Base-by-base conservation (phyloP, 2,329 filamentous ascomycete genomes). In the Talaromyces sp. region DNA sequence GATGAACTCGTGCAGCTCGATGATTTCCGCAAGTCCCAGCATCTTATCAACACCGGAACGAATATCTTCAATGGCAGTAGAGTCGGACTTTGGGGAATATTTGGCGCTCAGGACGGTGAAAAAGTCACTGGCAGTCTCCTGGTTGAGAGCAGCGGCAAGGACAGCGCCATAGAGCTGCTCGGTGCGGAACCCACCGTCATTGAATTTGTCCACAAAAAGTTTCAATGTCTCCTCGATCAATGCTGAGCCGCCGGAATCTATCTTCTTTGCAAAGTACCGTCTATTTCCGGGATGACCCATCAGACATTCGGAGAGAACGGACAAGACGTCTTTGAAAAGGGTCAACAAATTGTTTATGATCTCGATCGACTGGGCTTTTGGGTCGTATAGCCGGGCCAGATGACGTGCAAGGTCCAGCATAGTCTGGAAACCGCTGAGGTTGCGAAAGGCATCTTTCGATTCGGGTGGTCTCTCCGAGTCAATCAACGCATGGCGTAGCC, bases 91-190 rank as follows among this genome's bases (percentile, higher is more conserved):
- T 3, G 63, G 60, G 10, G 64, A 62, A 55, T 70, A 66, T 58
- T 67, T 75, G 53, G 69, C 68, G 65, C 59, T 72, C 67, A 72
- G 70, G 63, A 63, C 76, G 65, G 70, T 74, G 71, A 90, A 95
- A 55, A 95, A 80, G 59, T 84, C 79, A 58, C 89, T 85, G 62
- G 93, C 80, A 51, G 86, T 84, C 69, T 91, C 86, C 71, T 96
- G 89, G 59, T 91, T 89, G 56, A 96, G 76, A 1, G 89, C 87
- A 75, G 96, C 93, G 5, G 90, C 85, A 55, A 96, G 81, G 9
- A 97, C 83, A 67, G 89, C 88, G 29, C 91, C 91, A 75, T 96
- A 96, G 4, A 96, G 81, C 73, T 93, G 89, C 66, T 96, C 90
- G 51, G 86, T 81, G 64, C 51, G 55, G 31, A 52, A 63, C 51